These are phyloP conservation scores for Hypocrella siamensis DNA, from an alignment of 2,329 filamentous ascomycete genomes.

Conservation along the genomic window DNA sequence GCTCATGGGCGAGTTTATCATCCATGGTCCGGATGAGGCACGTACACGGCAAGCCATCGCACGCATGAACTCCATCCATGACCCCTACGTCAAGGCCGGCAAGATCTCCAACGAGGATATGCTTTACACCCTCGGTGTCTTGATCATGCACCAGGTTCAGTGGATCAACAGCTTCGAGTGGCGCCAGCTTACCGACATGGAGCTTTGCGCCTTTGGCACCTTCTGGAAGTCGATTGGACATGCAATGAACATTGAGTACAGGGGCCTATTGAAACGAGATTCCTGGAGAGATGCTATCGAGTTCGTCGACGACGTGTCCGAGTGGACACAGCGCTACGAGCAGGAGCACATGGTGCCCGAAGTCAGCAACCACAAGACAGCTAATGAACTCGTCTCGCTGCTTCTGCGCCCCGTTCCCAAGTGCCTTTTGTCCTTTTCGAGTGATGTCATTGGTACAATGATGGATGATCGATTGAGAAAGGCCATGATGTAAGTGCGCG, in stretches of 20 bases:
- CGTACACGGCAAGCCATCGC: conserved; percentile 18
- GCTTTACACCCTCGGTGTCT: conserved; percentile 33
- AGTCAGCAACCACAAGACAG: conserved; percentile 1
- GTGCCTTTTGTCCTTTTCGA: neutral
- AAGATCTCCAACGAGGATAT: conserved; percentile 22
- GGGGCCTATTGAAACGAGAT: conserved; percentile 1
- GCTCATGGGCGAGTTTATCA: conserved; percentile 19
- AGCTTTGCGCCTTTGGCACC: conserved; percentile 48
- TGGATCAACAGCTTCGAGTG: conserved; percentile 57
- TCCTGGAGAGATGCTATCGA: conserved; percentile 2
- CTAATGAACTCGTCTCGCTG: conserved; percentile 1
- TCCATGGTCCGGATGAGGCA: conserved; percentile 9
- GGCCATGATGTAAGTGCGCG: conserved; percentile 2
- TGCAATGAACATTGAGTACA: conserved; percentile 13
- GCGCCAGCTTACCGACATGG: conserved; percentile 50
- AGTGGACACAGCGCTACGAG: conserved; percentile 2
- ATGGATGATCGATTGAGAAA: conserved; percentile 1
- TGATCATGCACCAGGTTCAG: conserved; percentile 47
- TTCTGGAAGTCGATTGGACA: conserved; percentile 61
- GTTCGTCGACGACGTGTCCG: conserved; percentile 1
- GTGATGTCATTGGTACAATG: neutral
- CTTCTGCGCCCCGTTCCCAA: neutral
- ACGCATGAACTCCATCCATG: conserved; percentile 24
- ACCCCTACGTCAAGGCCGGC: conserved; percentile 17
- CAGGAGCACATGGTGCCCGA: conserved; percentile 1